A percentile compares a stretch with the other conserved stretches of the same genome.
Evolutionary conservation across 2,329 filamentous ascomycete genomes (phyloP).

Genomic region (Sporothrix protearum): DNA sequence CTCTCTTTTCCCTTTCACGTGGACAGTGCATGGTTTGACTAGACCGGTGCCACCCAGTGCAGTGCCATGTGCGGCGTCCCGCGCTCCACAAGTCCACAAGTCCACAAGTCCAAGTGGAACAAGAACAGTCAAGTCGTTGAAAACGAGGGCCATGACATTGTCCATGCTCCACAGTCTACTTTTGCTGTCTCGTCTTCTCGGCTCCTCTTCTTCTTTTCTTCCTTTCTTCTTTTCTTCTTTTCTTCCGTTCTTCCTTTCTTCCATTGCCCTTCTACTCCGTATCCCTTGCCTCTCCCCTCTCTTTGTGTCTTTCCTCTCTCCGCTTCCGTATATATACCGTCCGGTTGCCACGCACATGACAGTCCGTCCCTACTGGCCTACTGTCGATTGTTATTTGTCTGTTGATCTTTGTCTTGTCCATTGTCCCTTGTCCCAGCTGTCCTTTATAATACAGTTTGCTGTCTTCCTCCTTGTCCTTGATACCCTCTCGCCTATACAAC

Average conservation of each 20-base stretch:
- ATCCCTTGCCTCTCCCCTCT: too few species aligned
- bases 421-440: not conserved
- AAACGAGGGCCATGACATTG: not conserved
- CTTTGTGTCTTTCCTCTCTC: not conserved
- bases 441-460: not conserved
- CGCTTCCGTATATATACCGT: slow-evolving; percentile 1
- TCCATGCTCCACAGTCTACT: not conserved
- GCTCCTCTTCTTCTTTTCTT: not conserved
- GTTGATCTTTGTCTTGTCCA: not conserved
- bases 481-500: not conserved
- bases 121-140: not conserved
- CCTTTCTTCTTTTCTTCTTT: not conserved
- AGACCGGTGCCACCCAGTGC: not conserved
- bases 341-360: slow-evolving; percentile 13
- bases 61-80: slow-evolving; percentile 16
- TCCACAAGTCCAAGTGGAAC: not conserved
- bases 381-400: not conserved
- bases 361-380: not conserved
- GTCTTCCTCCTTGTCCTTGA: not conserved
- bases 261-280: not conserved
- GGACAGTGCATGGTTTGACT: not conserved
- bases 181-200: too few species aligned
- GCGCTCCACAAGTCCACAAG: not conserved
- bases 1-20: not conserved
- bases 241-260: not conserved